A percentile compares a stretch with the other conserved stretches of the same genome.
phyloP scores from a whole-genome alignment of 371 early-diverging fungal genomes.

The Zancudomyces culisetae region DNA sequence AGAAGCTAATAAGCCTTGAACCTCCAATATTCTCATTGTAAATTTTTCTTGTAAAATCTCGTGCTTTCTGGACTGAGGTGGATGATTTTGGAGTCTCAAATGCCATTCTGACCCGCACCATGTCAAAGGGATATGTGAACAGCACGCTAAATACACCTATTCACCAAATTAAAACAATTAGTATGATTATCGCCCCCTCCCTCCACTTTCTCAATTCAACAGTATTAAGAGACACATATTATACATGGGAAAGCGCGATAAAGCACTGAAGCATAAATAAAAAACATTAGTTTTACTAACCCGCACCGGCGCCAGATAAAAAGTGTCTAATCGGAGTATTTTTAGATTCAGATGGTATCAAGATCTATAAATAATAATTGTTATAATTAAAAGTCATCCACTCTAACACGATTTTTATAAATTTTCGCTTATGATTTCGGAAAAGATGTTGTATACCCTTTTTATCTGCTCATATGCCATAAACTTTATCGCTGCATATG shows the following conservation, averaged over 20 bases:
- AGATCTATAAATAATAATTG: background rate
- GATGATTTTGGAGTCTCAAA: slow-evolving; percentile 34
- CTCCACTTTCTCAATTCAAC: too few relatives aligned
- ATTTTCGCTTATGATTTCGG: background rate
- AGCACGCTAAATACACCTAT: slow-evolving; percentile 75
- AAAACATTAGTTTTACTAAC: background rate
- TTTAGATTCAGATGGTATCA: slow-evolving; percentile 3
- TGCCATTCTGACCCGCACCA: slow-evolving; percentile 83
- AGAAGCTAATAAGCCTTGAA: slow-evolving; percentile 44
- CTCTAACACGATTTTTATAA: background rate
- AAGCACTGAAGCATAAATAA: background rate
- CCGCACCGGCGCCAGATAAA: slow-evolving; percentile 16
- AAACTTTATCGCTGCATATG: slow-evolving; percentile 91
- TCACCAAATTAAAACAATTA: background rate
- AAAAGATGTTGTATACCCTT: slow-evolving; percentile 24
- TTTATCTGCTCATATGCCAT: slow-evolving; percentile 81
- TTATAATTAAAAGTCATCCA: background rate
- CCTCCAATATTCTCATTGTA: slow-evolving; percentile 13
- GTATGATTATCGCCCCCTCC: too few relatives aligned
- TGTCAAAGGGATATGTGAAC: slow-evolving; percentile 84
- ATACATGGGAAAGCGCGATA: background rate
- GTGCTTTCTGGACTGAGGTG: slow-evolving; percentile 7
- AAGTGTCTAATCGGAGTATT: slow-evolving; percentile 21
- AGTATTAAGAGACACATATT: too few relatives aligned
- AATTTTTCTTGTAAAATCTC: slow-evolving; percentile 10